phyloP scores from a whole-genome alignment of 306 rosid species.

The Acacia confusa region DNA sequence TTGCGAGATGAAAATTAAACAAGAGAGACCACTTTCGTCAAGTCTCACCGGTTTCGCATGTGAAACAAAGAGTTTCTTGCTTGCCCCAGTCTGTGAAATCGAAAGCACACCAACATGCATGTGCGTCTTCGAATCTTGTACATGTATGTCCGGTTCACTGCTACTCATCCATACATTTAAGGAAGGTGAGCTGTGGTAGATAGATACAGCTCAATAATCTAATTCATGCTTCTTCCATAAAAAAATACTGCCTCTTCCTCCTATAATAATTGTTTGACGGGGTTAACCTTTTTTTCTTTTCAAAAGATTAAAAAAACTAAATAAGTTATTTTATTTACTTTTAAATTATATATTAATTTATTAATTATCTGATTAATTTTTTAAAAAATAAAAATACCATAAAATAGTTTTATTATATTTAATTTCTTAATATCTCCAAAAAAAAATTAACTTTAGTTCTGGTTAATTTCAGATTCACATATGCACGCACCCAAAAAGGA shows the following conservation, averaged over 20 bases:
- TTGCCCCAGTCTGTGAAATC: neutral
- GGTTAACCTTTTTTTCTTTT: too few species aligned
- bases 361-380: too few species aligned
- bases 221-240: neutral
- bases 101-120: neutral
- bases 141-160: conserved; percentile 4
- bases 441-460: too few species aligned
- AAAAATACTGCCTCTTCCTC: too few species aligned
- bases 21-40: conserved; percentile 7
- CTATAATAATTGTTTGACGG: too few species aligned
- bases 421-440: too few species aligned
- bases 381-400: too few species aligned
- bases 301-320: too few species aligned
- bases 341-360: too few species aligned
- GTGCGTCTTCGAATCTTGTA: neutral
- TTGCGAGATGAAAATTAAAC: conserved; percentile 9
- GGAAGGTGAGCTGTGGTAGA: conserved; percentile 26
- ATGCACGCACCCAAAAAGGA: neutral
- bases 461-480: neutral
- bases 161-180: conserved; percentile 50
- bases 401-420: too few species aligned
- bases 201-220: conserved; percentile 1
- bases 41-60: conserved; percentile 54
- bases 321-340: too few species aligned
- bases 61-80: neutral